These are phyloP conservation scores for Cylindrotheca fusiformis DNA, from an alignment of 108 stramenopile species.

Conservation along the genomic window DNA sequence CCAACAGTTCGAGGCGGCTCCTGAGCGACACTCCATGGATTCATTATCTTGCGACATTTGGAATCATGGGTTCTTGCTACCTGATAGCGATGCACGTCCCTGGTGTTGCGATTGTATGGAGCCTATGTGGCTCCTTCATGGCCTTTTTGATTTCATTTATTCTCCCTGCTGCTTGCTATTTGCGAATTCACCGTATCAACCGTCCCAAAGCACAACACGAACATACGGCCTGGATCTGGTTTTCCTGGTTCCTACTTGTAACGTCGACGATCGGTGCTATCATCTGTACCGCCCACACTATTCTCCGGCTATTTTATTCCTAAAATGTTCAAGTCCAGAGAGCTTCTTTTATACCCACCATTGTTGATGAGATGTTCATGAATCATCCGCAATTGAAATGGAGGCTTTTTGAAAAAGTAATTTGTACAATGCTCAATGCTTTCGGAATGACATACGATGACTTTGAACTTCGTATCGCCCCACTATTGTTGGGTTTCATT, in stretches of 20 bases:
- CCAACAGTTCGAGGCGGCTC: background rate
- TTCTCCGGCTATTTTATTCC: too few relatives aligned
- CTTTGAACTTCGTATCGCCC: too few relatives aligned
- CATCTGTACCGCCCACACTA: conserved; percentile 10
- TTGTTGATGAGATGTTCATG: too few relatives aligned
- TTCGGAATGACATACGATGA: too few relatives aligned
- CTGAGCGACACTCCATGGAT: conserved; percentile 3
- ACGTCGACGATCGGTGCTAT: conserved; percentile 4
- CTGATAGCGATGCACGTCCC: conserved; percentile 48
- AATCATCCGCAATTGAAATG: too few relatives aligned
- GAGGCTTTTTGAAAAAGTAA: too few relatives aligned
- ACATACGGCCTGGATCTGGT: conserved; percentile 3
- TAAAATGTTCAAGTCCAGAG: too few relatives aligned
- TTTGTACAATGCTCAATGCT: too few relatives aligned
- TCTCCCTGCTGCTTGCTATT: conserved; percentile 43
- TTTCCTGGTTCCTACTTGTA: conserved; percentile 29
- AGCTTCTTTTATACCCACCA: too few relatives aligned
- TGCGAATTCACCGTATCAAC: conserved; percentile 18
- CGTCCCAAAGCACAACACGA: conserved; percentile 2
- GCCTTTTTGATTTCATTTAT: conserved; percentile 67
- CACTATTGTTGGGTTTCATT: too few relatives aligned
- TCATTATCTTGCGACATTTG: conserved; percentile 52
- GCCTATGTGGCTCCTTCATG: conserved; percentile 60
- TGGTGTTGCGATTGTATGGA: conserved; percentile 73
- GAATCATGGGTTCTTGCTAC: conserved; percentile 44